Evolutionary conservation across 192 early-diverging fungal genomes (phyloP), one percentile per base, ranked within the genome.

Genomic region (Radiomyces spectabilis): DNA sequence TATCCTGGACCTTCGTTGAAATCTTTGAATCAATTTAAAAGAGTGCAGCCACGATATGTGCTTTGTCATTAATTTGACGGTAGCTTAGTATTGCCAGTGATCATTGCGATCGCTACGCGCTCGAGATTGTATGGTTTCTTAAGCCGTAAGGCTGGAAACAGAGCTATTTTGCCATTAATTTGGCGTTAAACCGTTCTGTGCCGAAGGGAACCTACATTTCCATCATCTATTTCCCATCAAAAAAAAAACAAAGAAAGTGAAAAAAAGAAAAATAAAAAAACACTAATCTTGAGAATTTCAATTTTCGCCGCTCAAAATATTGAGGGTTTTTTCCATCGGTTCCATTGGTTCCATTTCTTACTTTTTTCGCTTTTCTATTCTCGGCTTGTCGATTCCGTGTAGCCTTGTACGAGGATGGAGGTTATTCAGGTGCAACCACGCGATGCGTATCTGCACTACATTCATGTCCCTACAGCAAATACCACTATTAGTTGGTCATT

Each of bases 401-500:
- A n/a, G n/a, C n/a, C n/a, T n/a, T n/a, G n/a, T n/a, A n/a, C n/a
- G n/a, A n/a, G n/a, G n/a, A 89, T 89, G 86, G 81, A 89, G 63
- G 86, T 88, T 69, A 69, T 89, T 31, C 79, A 83, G 58, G 81
- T 89, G 35, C 68, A 76, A 43, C 82, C 85, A 12, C 65, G 84
- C 39, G 83, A 88, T 68, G 69, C 78, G 18, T 95, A 91, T 73
- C 74, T 85, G 63, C 89, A 94, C 68, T 85, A 79, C 37, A 80
- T 96, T 40, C 76, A 78, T 25, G 84, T 94, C 19, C 75, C 81
- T 46, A 68, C 73, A 41, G 56, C 78, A 16, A 85, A 84, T n/a
- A 85, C 85, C 59, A 85, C 85, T 9, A 83, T 97, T 15, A 76
- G 79, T 59, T 97, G 92, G 92, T 86, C 82, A 72, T 95, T 94